Evolutionary conservation across 139 green algal species (phyloP).

Genomic region (Chlamydomonas eustigma): DNA sequence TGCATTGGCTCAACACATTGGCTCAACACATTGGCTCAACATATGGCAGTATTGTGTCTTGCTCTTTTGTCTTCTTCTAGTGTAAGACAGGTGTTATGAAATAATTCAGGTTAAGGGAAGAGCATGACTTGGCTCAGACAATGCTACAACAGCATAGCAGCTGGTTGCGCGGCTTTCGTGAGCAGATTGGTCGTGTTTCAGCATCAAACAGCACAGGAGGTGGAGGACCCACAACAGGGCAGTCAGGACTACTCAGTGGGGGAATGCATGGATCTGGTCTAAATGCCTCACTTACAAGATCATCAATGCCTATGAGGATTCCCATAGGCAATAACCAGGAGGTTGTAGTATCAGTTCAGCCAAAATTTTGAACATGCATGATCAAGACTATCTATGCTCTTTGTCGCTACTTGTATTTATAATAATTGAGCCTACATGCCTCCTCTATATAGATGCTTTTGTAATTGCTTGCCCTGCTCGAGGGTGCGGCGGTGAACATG

Average conservation of each 20-base stretch:
- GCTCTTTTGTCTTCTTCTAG: no score
- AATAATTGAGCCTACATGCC: no score
- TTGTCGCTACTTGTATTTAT: no score
- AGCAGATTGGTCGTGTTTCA: constrained; percentile 3
- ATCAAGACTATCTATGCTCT: no score
- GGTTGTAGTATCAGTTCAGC: constrained; percentile 1
- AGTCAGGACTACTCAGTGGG: not conserved
- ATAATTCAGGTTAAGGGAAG: constrained; percentile 14
- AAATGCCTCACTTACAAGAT: not conserved
- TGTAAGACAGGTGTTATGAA: no score
- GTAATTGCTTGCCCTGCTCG: no score
- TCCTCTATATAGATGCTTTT: no score
- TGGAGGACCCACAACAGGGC: not conserved
- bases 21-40: no score
- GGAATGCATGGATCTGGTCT: not conserved
- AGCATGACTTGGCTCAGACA: constrained; percentile 19
- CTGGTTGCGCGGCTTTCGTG: constrained; percentile 17
- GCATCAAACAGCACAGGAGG: not conserved
- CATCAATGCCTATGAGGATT: not conserved
- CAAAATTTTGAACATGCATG: not conserved
- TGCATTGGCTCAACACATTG: no score
- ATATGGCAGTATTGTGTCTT: no score
- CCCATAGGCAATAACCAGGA: constrained; percentile 7
- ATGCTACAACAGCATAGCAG: constrained; percentile 18
- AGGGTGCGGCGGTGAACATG: no score